Percentiles rank a stretch among this genome's conserved stretches.
These are phyloP conservation scores for Dendrostoma leiphaemia DNA, from an alignment of 2,329 filamentous ascomycete species.

Conservation along the genomic window DNA sequence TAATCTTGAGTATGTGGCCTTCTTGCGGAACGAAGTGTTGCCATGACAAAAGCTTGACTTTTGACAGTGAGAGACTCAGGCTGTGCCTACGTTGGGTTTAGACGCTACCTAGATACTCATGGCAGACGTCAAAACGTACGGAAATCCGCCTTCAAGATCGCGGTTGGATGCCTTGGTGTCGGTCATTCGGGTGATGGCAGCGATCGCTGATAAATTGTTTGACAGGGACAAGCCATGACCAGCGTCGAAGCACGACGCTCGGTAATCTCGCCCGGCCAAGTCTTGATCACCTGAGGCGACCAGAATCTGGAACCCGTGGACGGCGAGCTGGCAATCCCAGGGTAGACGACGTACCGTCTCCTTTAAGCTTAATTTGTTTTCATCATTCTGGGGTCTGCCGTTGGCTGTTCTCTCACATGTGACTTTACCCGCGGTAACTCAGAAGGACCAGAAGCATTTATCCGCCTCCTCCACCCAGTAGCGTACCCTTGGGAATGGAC, in stretches of 20 bases:
- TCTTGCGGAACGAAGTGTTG: too few relatives aligned
- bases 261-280: background rate
- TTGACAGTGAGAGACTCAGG: too few relatives aligned
- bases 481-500: too few relatives aligned
- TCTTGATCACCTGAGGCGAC: background rate
- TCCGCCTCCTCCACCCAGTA: background rate
- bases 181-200: background rate
- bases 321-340: background rate
- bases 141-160: too few relatives aligned
- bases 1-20: too few relatives aligned
- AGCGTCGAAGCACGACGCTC: background rate
- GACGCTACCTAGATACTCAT: too few relatives aligned
- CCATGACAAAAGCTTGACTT: too few relatives aligned
- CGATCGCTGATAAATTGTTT: background rate
- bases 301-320: background rate
- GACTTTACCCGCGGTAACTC: background rate
- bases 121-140: too few relatives aligned
- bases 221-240: background rate
- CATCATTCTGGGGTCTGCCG: background rate
- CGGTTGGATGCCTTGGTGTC: too few relatives aligned
- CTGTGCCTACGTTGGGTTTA: too few relatives aligned
- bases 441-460: background rate
- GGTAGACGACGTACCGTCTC: background rate
- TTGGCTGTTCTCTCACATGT: background rate
- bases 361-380: background rate